Evolutionary conservation across 345 rosid species (phyloP), one percentile per base, ranked within the genome.

Genomic region (Anastatica hierochuntica): DNA sequence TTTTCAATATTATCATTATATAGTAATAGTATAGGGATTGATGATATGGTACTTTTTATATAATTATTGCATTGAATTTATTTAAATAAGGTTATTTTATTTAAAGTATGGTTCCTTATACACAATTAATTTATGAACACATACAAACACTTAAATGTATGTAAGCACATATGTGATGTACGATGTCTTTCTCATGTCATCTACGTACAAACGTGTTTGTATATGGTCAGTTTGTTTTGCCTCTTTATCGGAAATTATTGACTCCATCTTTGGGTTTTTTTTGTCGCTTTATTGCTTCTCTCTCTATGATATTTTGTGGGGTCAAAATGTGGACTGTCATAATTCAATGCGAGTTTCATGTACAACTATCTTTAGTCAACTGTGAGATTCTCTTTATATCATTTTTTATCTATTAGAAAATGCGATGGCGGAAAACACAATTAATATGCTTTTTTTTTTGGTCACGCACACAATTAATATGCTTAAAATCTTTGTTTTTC

Each of bases 171-270:
- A 53, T 43, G 26, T 33, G 13, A 33, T 31, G 48, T 29, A 37
- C 53, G 10, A n/a, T 34, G 4, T 49, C 33, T 67, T 49, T 29
- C 56, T 26, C 65, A n/a, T n/a, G 53, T 48, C 43, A 71, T 29
- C 35, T 65, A 38, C 60, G 60, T 49, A 59, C 49, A 29, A 13
- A 43, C 13, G 71, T 66, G 71, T 59, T 58, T 66, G 60, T 52
- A 53, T 67, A 45, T 52, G 71, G 66, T 52, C 71, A 58, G 71
- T 59, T 67, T 67, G 60, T 38, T 58, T 58, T 36, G 65, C 47
- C 43, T 58, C 49, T 52, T 46, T 52, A 58, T 18, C 46, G 55
- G 41, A 52, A 58, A 44, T 43, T 66, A 53, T 34, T 67, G 60
- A 56, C 69, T 58, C 43, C 44, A 50, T 66, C 64, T 66, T 58